Percentiles rank a stretch among this genome's conserved stretches.
phyloP scores from a whole-genome alignment of 192 early-diverging fungal species.

The Coemansia sp. region DNA sequence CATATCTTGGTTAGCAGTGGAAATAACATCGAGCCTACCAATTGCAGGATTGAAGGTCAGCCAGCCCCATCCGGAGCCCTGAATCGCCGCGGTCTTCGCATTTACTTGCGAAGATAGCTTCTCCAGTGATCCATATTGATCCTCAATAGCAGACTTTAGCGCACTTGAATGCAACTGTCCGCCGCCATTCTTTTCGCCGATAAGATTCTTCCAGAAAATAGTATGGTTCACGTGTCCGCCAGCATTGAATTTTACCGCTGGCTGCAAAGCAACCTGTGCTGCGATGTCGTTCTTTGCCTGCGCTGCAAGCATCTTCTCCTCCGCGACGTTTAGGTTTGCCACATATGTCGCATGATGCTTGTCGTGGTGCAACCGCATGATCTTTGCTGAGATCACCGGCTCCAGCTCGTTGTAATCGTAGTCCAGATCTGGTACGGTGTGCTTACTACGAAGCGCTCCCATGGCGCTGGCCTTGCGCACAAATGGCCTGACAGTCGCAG shows the following conservation, averaged over 20 bases:
- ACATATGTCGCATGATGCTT: constrained; percentile 97
- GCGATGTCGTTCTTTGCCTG: constrained; percentile 67
- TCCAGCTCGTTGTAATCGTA: constrained; percentile 88
- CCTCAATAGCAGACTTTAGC: constrained; percentile 71
- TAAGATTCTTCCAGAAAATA: constrained; percentile 95
- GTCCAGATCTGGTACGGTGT: constrained; percentile 84
- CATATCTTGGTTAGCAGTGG: constrained; percentile 86
- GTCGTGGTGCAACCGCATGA: constrained; percentile 90
- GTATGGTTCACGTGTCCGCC: constrained; percentile 90
- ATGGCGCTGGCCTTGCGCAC: constrained; percentile 1
- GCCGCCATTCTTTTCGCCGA: constrained; percentile 75
- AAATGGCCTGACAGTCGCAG: constrained; percentile 11
- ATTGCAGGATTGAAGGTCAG: constrained; percentile 80
- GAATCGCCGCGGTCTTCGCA: constrained; percentile 75
- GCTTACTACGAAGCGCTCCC: constrained; percentile 56
- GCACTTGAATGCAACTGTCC: constrained; percentile 65
- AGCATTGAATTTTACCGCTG: constrained; percentile 87
- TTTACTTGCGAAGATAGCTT: constrained; percentile 76
- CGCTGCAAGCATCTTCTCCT: constrained; percentile 82
- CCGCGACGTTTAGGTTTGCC: constrained; percentile 81
- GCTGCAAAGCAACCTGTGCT: constrained; percentile 75
- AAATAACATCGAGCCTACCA: constrained; percentile 80
- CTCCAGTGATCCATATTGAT: constrained; percentile 83
- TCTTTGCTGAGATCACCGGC: constrained; percentile 89
- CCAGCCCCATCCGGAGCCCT: constrained; percentile 98